phyloP scores from a whole-genome alignment of 1,139 yeast genomes.

The Saccharomycopsis hybrid region DNA sequence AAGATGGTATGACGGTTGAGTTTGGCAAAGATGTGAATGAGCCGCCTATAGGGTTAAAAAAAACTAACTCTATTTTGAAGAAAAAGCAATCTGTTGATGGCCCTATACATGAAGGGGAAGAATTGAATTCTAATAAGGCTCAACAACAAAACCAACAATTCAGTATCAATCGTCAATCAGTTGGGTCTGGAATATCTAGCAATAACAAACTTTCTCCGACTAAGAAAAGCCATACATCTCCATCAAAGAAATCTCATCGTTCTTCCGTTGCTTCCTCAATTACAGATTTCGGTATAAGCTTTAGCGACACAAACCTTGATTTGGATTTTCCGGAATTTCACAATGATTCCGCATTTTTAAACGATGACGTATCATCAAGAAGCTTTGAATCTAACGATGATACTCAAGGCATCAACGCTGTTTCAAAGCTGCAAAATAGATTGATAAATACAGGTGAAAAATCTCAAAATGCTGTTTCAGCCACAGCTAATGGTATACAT shows the following conservation, averaged over 20 bases:
- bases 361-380: conserved; percentile 16
- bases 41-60: conserved; percentile 16
- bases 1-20: conserved; percentile 36
- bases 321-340: conserved; percentile 19
- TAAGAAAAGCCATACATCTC: no score
- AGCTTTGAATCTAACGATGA: conserved; percentile 20
- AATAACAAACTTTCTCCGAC: no score
- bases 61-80: conserved; percentile 48
- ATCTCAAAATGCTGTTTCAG: neutral
- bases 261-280: neutral
- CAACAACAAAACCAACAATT: no score
- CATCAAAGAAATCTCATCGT: neutral
- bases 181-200: no score
- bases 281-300: conserved; percentile 18
- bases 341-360: neutral
- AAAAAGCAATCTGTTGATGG: conserved; percentile 28
- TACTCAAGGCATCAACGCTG: conserved; percentile 9
- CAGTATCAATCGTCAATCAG: no score
- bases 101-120: conserved; percentile 22
- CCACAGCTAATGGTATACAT: no score
- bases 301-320: conserved; percentile 18
- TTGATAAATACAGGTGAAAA: neutral
- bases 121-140: no score
- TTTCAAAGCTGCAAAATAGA: neutral
- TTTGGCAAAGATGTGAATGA: conserved; percentile 26